Base-by-base conservation (phyloP, 768 basidiomycete genomes). In the Chlorophyllum brunneum region DNA sequence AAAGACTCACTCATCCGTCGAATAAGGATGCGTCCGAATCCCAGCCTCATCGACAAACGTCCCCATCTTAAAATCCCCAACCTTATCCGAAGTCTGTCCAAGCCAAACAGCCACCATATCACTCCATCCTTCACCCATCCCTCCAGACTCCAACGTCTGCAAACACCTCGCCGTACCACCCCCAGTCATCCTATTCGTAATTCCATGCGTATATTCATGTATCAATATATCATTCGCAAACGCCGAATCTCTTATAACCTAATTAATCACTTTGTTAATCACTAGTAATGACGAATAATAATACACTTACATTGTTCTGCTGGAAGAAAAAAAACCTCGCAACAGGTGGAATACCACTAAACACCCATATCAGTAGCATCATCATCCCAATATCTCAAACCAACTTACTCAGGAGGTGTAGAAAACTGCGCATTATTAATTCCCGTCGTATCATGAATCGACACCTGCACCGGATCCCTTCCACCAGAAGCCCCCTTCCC, bases 121-220 rank as follows among this genome's bases (percentile, higher is more conserved):
- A 3, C 78, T 79, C 82, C 83, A 86, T 15, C 81, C 83, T 63
- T 88, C 85, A 37, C 83, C 84, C 75, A 86, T 76, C 11, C 84
- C 85, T 18, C 81, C 80, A 2, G 83, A 71, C 60, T 86, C 85
- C 27, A 72, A 72, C 23, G 75, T 81, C 60, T 83, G 79, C 54
- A 86, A 67, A 68, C 85, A 86, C 11, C 80, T 68, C 34, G 76
- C 78, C 22, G 76, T 77, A 23, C 77, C 78, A 33, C 79, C 77
- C n/a, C 80, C 79, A 9, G 77, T 80, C 68, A 80, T 66, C 13
- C 73, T 66, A 55, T 69, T 75, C 13, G 74, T 77, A 37, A 77
- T 65, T 1, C 75, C 76, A 50, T 76, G 78, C 4, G 74, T 76
- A 59, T 74, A 72, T 63, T 87, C 75, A 56, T 77, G 75, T 9